Evolutionary conservation across 192 early-diverging fungal genomes (phyloP).

Genomic region (Podila clonocystis): DNA sequence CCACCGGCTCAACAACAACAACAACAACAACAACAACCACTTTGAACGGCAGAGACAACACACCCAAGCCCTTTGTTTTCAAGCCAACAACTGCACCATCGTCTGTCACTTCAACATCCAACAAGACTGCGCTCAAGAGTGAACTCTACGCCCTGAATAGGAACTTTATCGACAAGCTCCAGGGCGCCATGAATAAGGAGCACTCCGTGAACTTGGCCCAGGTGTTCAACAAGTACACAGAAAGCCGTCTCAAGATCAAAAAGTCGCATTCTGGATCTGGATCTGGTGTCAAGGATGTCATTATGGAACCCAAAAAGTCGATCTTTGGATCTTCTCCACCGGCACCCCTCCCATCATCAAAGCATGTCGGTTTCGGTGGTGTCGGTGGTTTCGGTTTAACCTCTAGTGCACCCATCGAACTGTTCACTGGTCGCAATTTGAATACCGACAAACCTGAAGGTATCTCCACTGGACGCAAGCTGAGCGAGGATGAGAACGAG

Average conservation of each 20-base stretch:
- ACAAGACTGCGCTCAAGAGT: not conserved
- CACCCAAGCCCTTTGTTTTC: not conserved
- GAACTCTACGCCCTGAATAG: conserved; percentile 5
- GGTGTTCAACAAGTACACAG: conserved; percentile 12
- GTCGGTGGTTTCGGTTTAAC: too few relatives aligned
- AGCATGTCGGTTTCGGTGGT: too few relatives aligned
- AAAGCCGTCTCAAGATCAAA: conserved; percentile 3
- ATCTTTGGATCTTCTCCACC: not conserved
- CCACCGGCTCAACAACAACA: not conserved
- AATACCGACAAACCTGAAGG: too few relatives aligned
- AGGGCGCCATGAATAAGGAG: conserved; percentile 3
- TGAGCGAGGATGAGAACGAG: too few relatives aligned
- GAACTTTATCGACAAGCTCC: conserved; percentile 10
- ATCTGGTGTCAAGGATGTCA: not conserved
- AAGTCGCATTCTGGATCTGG: not conserved
- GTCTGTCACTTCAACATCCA: not conserved
- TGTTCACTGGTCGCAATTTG: too few relatives aligned
- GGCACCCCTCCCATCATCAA: too few relatives aligned
- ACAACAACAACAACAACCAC: too few relatives aligned
- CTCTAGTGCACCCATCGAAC: too few relatives aligned
- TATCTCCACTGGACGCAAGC: too few relatives aligned
- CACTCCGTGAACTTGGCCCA: conserved; percentile 3
- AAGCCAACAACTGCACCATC: not conserved
- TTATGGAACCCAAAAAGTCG: too few relatives aligned
- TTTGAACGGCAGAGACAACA: too few relatives aligned